Base-by-base conservation (phyloP, 2,329 filamentous ascomycete genomes). In the Ophiocordyceps camponoti-floridani region DNA sequence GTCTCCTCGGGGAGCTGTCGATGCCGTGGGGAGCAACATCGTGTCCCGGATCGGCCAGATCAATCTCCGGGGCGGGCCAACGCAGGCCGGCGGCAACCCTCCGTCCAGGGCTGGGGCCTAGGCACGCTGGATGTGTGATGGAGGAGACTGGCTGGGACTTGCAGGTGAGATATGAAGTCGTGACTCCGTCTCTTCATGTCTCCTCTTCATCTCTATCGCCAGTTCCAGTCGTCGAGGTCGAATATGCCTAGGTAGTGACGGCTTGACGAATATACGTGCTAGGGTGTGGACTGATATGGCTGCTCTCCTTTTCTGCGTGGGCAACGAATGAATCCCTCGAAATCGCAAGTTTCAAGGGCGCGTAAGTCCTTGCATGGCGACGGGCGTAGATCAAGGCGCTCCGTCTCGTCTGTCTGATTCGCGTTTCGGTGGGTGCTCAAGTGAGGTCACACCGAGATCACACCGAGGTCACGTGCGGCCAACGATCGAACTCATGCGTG, bases 1-100 rank as follows among this genome's bases (percentile, higher is more conserved):
- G 23, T 86, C 83, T 31, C 91, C 91, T 0, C 76, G 87, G 47
- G 89, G 88, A 0, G 89, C 89, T 1, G 88, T 95, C 3, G 89
- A 95, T 62, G 88, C 87, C 0, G 87, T 95, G 1, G 89, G 89
- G 0, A 89, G 82, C 61, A 89, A 88, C 51, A 77, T 95, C 44
- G 86, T 94, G 18, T 83, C 82, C 48, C 73, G 88, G 28, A 91
- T 95, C 53, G 85, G 86, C 7, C 82, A 80, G 46, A 76, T 91
- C 49, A 87, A 84, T 56, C 65, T 93, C 41, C 67, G 81, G 14
- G 73, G 74, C 4, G 60, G 55, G 7, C 53, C 59, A 26, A 50
- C 51, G 43, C 53, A 51, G 44, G 47, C 48, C 23, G 49, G 46
- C 37, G 44, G 53, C 40, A 44, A 35, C n/a, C 18, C 48, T 12